These are phyloP conservation scores for Puccinellia tenuiflora DNA, from an alignment of 176 grass and related monocot genomes.

Conservation along the genomic window DNA sequence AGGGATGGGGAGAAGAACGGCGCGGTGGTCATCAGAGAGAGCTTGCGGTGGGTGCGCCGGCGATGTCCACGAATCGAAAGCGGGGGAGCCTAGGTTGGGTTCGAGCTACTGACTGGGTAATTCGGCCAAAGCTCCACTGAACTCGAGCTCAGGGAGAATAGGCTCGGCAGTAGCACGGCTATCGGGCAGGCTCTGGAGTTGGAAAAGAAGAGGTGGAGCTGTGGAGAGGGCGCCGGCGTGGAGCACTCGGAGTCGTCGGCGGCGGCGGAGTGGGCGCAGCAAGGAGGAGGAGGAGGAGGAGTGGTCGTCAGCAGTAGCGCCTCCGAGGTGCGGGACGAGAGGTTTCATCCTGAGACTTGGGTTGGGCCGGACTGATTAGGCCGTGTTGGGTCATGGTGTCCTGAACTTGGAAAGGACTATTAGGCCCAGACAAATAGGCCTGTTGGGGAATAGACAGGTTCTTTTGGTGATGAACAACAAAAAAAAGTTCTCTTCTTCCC, in stretches of 20 bases:
- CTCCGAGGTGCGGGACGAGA: not conserved
- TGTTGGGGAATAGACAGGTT: not conserved
- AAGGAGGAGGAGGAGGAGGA: not conserved
- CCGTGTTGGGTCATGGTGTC: not conserved
- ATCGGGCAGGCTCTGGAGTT: not conserved
- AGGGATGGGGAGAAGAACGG: not conserved
- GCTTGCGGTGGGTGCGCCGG: not conserved
- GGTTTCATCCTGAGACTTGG: not conserved
- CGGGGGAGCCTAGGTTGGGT: not conserved
- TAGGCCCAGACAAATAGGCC: not conserved
- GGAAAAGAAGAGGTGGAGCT: not conserved
- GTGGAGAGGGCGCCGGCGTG: not conserved
- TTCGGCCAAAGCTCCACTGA: not conserved
- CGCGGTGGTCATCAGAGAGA: constrained; percentile 21
- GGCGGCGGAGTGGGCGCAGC: not conserved
- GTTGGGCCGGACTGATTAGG: not conserved
- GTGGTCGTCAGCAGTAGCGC: not conserved
- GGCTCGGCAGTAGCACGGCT: not conserved
- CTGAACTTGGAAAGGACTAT: not conserved
- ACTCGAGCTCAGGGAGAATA: not conserved
- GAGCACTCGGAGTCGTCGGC: not conserved
- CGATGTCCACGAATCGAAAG: not conserved
- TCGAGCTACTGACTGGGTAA: not conserved
- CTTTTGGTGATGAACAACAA: not conserved
- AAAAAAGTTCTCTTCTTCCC: too few species aligned